These are phyloP conservation scores for Fusarium newnesense DNA, from an alignment of 2,329 filamentous ascomycete genomes.

Conservation along the genomic window DNA sequence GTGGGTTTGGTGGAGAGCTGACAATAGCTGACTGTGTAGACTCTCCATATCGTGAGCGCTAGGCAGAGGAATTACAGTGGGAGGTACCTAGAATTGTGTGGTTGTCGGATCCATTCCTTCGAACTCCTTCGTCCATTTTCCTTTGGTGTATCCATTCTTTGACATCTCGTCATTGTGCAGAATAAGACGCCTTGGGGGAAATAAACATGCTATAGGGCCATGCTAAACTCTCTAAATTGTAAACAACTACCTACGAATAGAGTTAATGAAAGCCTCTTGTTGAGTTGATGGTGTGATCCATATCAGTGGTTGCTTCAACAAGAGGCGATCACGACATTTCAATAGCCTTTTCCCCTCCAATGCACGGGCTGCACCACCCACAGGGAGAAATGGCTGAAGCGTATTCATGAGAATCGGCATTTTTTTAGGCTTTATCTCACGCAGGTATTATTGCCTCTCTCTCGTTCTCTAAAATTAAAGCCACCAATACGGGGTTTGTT, in stretches of 20 bases:
- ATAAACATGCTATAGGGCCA: not conserved
- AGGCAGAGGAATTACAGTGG: conserved; percentile 6
- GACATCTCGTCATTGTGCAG: conserved; percentile 36
- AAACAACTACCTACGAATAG: not conserved
- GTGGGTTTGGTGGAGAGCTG: conserved; percentile 17
- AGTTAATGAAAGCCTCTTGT: not conserved
- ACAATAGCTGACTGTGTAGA: conserved; percentile 24
- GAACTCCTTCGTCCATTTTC: conserved; percentile 16
- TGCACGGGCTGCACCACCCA: conserved; percentile 3
- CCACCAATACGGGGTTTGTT: not conserved
- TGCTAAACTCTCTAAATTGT: not conserved
- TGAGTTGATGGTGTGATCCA: conserved; percentile 13
- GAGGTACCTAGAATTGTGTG: not conserved
- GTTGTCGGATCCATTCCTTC: conserved; percentile 20
- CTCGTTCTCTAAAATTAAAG: conserved; percentile 4
- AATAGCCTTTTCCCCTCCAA: not conserved
- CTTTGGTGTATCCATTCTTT: conserved; percentile 12
- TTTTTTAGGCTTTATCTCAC: conserved; percentile 2
- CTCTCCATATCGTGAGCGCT: conserved; percentile 6
- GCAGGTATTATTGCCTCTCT: conserved; percentile 1
- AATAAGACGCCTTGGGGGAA: not conserved
- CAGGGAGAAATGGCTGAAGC: conserved; percentile 3
- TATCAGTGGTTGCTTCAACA: not conserved
- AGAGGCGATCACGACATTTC: conserved; percentile 3
- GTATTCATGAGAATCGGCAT: conserved; percentile 4